Conservation (phyloP, 805 yeast species). For the Peterozyma xylosa region DNA sequence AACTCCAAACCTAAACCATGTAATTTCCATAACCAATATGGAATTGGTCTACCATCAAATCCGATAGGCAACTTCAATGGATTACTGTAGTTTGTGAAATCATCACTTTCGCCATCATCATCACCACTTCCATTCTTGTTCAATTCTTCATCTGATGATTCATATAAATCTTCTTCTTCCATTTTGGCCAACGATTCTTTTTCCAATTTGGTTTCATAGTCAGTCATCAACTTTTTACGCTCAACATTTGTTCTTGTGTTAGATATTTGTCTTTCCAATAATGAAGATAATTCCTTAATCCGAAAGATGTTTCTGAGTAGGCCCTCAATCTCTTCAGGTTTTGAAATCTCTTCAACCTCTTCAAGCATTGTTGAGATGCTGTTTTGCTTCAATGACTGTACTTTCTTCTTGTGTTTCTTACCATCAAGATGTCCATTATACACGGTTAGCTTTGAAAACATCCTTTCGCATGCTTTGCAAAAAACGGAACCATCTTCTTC, state of each 20-base stretch:
- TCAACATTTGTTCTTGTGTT: constrained; percentile 57
- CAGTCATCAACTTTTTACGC: constrained; percentile 61
- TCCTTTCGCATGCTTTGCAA: constrained; percentile 59
- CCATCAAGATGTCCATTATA: constrained; percentile 65
- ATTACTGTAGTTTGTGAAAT: constrained; percentile 20
- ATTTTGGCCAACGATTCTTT: constrained; percentile 26
- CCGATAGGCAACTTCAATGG: constrained; percentile 70
- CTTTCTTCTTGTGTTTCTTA: constrained; percentile 62
- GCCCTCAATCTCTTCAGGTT: constrained; percentile 11
- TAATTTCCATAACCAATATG: constrained; percentile 85
- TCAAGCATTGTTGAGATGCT: constrained; percentile 6
- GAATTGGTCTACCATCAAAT: constrained; percentile 86
- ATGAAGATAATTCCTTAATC: constrained; percentile 26
- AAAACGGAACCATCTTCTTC: constrained; percentile 26
- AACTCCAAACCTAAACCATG: constrained; percentile 75
- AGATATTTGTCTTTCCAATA: constrained; percentile 31
- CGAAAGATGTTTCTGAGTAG: constrained; percentile 10
- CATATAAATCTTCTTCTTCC: constrained; percentile 27
- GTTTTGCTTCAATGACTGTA: constrained; percentile 9
- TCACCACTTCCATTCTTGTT: constrained; percentile 16
- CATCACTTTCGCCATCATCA: constrained; percentile 24
- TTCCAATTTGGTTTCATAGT: constrained; percentile 57
- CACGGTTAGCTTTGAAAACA: constrained; percentile 57
- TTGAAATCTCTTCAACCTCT: constrained; percentile 1
- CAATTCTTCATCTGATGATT: constrained; percentile 18